phyloP scores from a whole-genome alignment of 1,284 basidiomycete species.

The Sporisorium iseilematis-ciliati region DNA sequence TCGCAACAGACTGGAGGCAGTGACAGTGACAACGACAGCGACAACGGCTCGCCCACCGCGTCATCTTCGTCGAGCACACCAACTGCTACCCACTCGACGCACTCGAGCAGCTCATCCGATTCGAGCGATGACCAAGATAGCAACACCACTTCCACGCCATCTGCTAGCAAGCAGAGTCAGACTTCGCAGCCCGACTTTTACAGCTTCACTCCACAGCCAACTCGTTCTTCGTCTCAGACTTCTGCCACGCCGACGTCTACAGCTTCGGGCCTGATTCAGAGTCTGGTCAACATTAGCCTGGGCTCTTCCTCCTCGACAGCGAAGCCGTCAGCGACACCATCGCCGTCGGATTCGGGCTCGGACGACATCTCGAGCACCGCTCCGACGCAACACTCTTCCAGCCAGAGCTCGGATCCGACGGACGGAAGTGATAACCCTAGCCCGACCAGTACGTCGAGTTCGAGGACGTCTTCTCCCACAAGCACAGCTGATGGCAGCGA shows the following conservation, averaged over 20 bases:
- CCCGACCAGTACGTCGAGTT: constrained; percentile 4
- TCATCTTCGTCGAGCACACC: constrained; percentile 12
- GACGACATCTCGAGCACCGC: neutral
- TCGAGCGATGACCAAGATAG: constrained; percentile 5
- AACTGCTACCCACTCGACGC: constrained; percentile 4
- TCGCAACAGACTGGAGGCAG: constrained; percentile 10
- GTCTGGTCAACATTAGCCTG: constrained; percentile 2
- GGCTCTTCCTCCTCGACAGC: constrained; percentile 2
- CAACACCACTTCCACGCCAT: constrained; percentile 6
- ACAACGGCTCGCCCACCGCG: neutral
- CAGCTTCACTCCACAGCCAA: constrained; percentile 24
- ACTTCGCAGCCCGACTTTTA: constrained; percentile 31
- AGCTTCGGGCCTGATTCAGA: neutral
- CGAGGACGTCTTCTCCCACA: neutral
- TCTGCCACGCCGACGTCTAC: constrained; percentile 6
- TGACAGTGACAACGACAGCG: neutral
- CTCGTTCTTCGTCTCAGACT: constrained; percentile 14
- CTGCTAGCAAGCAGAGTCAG: constrained; percentile 16
- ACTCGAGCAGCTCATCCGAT: neutral
- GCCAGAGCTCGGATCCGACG: neutral
- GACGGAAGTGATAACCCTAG: neutral
- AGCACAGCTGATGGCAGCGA: constrained; percentile 1
- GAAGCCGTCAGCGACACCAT: constrained; percentile 4
- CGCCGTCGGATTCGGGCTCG: neutral
- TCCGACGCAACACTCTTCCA: neutral